Percentiles rank a stretch among this genome's conserved stretches.
phyloP scores from a whole-genome alignment of 2,329 filamentous ascomycete genomes.

The Nigrograna mackinnonii region DNA sequence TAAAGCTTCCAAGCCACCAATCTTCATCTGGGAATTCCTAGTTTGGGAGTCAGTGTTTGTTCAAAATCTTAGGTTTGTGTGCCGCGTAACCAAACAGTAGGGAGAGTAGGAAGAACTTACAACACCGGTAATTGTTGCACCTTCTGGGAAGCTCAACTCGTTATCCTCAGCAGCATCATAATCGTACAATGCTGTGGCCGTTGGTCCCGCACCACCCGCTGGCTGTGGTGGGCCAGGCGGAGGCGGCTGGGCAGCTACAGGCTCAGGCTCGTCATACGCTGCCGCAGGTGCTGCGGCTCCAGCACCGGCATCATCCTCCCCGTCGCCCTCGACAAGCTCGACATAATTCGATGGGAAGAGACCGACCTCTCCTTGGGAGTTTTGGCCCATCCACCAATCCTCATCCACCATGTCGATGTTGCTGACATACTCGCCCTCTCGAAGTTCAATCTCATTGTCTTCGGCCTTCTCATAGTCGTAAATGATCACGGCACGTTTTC shows the following conservation, averaged over 20 bases:
- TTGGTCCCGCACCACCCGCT: slow-evolving; percentile 58
- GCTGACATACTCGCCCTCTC: slow-evolving; percentile 84
- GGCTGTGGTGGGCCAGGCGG: slow-evolving; percentile 33
- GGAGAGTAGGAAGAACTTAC: slow-evolving; percentile 53
- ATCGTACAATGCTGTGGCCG: slow-evolving; percentile 87
- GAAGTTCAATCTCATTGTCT: slow-evolving; percentile 91
- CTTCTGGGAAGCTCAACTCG: slow-evolving; percentile 81
- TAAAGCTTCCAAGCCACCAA: slow-evolving; percentile 94
- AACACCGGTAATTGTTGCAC: slow-evolving; percentile 77
- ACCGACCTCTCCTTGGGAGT: slow-evolving; percentile 79
- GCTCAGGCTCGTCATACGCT: slow-evolving; percentile 32
- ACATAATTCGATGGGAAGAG: slow-evolving; percentile 98
- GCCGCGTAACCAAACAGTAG: no score
- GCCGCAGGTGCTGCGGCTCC: slow-evolving; percentile 38
- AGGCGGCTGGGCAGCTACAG: not conserved
- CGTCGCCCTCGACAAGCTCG: slow-evolving; percentile 72
- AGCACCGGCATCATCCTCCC: slow-evolving; percentile 51
- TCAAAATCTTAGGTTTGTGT: not conserved
- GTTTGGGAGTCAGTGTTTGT: slow-evolving; percentile 31
- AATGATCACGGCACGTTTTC: slow-evolving; percentile 76
- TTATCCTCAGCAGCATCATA: slow-evolving; percentile 98
- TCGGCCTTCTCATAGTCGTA: slow-evolving; percentile 99
- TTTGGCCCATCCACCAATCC: slow-evolving; percentile 98
- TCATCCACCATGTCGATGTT: slow-evolving; percentile 98
- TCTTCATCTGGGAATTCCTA: slow-evolving; percentile 97